Conservation (phyloP, 257 asterid species). For the Solanum bukasovii region DNA sequence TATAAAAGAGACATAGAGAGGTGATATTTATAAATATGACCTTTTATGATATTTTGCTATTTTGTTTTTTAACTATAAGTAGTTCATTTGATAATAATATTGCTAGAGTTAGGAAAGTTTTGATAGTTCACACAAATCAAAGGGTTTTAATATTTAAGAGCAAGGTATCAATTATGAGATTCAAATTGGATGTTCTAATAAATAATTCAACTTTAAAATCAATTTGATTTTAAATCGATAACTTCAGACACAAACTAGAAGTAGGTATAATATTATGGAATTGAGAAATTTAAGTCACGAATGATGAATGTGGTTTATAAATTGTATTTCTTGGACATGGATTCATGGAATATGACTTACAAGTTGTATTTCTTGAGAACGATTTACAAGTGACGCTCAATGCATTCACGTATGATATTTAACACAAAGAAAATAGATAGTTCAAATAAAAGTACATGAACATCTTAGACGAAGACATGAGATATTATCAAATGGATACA, state of each 20-base stretch:
- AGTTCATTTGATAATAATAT: not conserved
- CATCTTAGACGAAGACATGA: not conserved
- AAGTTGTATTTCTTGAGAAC: not conserved
- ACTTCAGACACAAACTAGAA: rapidly evolving
- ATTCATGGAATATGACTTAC: not conserved
- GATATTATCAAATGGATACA: not conserved
- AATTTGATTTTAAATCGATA: not conserved
- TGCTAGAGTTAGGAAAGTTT: not conserved
- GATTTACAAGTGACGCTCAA: not conserved
- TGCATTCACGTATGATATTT: not conserved
- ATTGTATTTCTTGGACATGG: not conserved
- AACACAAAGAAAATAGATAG: too few relatives aligned
- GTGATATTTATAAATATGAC: not conserved
- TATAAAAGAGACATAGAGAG: not conserved
- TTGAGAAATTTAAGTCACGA: not conserved
- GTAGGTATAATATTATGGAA: not conserved
- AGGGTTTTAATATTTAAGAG: not conserved
- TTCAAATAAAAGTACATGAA: not conserved
- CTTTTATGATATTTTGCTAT: not conserved
- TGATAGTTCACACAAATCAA: not conserved
- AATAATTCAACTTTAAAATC: not conserved
- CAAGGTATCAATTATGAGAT: not conserved
- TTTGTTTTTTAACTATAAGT: not conserved
- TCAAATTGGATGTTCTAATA: not conserved
- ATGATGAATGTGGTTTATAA: not conserved